These are phyloP conservation scores for Boletus reticulatus DNA, from an alignment of 768 basidiomycete genomes.

Conservation along the genomic window DNA sequence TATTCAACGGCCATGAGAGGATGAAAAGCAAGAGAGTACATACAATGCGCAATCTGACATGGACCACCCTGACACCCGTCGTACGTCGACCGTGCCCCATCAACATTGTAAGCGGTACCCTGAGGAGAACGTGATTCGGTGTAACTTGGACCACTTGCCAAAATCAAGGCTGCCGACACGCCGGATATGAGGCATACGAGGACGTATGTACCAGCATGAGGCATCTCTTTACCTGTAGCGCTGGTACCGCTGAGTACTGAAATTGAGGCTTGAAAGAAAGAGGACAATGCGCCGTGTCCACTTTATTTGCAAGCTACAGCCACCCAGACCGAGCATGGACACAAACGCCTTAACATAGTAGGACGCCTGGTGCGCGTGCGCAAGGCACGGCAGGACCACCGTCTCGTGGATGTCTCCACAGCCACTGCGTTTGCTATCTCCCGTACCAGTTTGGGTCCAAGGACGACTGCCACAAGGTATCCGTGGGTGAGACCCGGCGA, in stretches of 20 bases:
- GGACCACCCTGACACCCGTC: conserved; percentile 60
- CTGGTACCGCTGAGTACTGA: conserved; percentile 10
- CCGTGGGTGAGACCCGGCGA: not conserved
- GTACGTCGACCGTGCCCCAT: conserved; percentile 61
- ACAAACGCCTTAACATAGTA: conserved; percentile 18
- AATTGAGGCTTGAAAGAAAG: conserved; percentile 5
- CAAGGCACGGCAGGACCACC: conserved; percentile 20
- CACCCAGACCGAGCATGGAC: conserved; percentile 16
- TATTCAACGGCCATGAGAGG: not conserved
- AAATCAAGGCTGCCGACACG: conserved; percentile 18
- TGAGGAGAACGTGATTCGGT: conserved; percentile 49
- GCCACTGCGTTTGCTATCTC: conserved; percentile 1
- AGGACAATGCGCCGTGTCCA: conserved; percentile 1
- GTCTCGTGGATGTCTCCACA: conserved; percentile 2
- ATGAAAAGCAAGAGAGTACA: conserved; percentile 18
- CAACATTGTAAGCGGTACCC: conserved; percentile 44
- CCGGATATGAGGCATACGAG: conserved; percentile 21
- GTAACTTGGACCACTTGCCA: conserved; percentile 26
- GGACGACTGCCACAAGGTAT: conserved; percentile 15
- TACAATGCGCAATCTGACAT: conserved; percentile 68
- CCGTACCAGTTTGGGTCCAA: not conserved
- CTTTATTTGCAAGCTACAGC: conserved; percentile 19
- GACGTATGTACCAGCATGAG: conserved; percentile 10
- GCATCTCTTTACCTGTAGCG: conserved; percentile 21
- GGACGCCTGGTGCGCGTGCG: conserved; percentile 17